Evolutionary conservation across 257 asterid genomes (phyloP), one percentile per base, ranked within the genome.

Genomic region (Petrea volubilis): DNA sequence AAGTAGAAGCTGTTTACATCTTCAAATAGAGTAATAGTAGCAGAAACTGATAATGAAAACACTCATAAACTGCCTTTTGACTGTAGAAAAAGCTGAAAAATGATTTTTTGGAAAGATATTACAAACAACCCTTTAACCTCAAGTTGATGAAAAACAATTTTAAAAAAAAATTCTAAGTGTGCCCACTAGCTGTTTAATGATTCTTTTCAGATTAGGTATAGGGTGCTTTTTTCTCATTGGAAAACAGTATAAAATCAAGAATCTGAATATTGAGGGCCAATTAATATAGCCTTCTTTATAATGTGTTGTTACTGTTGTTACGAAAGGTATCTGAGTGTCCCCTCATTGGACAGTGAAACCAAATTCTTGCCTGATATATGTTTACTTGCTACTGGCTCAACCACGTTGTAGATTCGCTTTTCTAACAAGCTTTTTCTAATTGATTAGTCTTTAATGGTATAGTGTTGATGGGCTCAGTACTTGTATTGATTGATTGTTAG

Each of bases 171-270:
- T 13, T 29, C 28, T 7, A n/a, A n/a, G 38, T 34, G 51, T 63
- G 52, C 44, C 72, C 60, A 41, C 28, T 47, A 8, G 63, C 58
- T 38, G 51, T 65, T 33, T 68, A 57, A 52, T n/a, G 77, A 81
- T 73, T 81, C 87, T 71, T 70, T 79, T 53, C 14, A 41, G 87
- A 81, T n/a, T 81, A 67, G 20, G 67, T 20, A 56, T 25, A 13
- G 47, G 52, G 15, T 56, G 9, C 20, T 41, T 64, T 41, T 41
- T 25, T 29, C 10, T 38, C 43, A 3, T 60, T 24, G 23, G 28
- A 41, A 60, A 43, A 47, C 14, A 62, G 74, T 24, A 58, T 57
- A 34, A 51, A 34, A 33, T 15, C 62, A 47, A 67, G 52, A 50
- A 67, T 36, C 63, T 17, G 51, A 38, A 5, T 49, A 27, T 20